Evolutionary conservation across 257 asterid species (phyloP), one percentile per base, ranked within the genome.

Genomic region (Solanum pinnatisectum): DNA sequence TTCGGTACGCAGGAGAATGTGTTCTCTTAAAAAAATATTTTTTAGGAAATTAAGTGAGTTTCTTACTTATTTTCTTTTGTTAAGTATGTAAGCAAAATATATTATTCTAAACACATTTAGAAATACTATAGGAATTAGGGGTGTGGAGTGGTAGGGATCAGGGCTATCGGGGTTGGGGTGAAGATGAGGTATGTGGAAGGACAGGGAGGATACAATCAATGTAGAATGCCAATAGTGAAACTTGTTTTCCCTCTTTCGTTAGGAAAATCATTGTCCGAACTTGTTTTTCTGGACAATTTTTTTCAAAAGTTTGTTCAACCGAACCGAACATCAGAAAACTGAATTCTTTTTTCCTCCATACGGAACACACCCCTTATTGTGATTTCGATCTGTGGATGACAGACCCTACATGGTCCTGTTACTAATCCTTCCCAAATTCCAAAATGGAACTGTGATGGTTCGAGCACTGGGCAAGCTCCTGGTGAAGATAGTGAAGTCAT

Each of bases 391-490:
- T 14, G 30, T 85, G 22, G 85, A 49, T 72, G 88, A 70, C 93
- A 96, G 99, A 95, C 99, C 36, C 60, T 96, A 77, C 87, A 95
- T 25, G 94, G 93, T 93, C 98, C 98, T 59, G 96, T 95, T 42
- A 91, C 94, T 87, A 94, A 93, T 90, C 99, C 98, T 73, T 95
- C 98, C 9, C 98, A 95, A 93, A 98, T 96, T 72, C 99, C 99
- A 60, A 96, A 95, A 88, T 96, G 99, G 98, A 96, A 96, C 93
- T 96, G 94, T 70, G 99, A 96, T 86, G 99, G 99, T 52, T 52
- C 63, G 9, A 52, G 63, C 22, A 52, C 63, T 52, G 60, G 63
- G 1, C 63, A 52, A 52, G 63, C 63, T 52, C 63, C 4, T 16
- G 63, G 63, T 52, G 63, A 49, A 49, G 59, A 49, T 49, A 49